These are phyloP conservation scores for Cairneyella variabilis DNA, from an alignment of 495 filamentous ascomycete species.

Conservation along the genomic window DNA sequence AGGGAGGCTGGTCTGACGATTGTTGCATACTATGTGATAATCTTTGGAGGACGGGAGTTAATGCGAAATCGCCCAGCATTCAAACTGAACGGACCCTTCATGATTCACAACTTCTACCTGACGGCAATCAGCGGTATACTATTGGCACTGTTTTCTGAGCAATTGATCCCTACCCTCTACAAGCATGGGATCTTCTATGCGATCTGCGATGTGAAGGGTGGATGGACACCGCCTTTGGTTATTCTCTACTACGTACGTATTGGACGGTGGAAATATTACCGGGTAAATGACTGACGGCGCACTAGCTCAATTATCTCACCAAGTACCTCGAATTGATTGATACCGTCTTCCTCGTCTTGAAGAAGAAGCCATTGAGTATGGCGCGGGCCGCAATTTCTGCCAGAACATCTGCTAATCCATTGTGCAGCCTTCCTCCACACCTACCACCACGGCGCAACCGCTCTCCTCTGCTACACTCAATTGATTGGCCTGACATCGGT, in stretches of 20 bases:
- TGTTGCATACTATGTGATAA: slow-evolving; percentile 67
- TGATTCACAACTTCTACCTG: slow-evolving; percentile 78
- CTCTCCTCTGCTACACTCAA: slow-evolving; percentile 82
- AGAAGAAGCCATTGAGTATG: slow-evolving; percentile 83
- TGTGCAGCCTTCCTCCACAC: slow-evolving; percentile 74
- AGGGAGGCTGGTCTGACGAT: slow-evolving; percentile 60
- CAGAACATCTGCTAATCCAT: slow-evolving; percentile 23
- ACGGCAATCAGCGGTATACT: slow-evolving; percentile 66
- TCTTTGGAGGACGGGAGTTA: slow-evolving; percentile 69
- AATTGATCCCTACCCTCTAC: slow-evolving; percentile 64
- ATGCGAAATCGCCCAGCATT: slow-evolving; percentile 68
- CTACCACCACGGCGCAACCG: slow-evolving; percentile 82
- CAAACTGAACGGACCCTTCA: slow-evolving; percentile 65
- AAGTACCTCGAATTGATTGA: slow-evolving; percentile 81
- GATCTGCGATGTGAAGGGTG: slow-evolving; percentile 66
- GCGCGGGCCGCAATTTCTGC: background rate
- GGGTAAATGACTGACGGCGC: slow-evolving; percentile 7
- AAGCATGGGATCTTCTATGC: slow-evolving; percentile 67
- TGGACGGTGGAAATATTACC: background rate
- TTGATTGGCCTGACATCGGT: slow-evolving; percentile 75
- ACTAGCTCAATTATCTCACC: slow-evolving; percentile 76
- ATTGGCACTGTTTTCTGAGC: slow-evolving; percentile 68
- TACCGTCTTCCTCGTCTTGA: slow-evolving; percentile 77
- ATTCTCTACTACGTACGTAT: slow-evolving; percentile 75
- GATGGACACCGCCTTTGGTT: slow-evolving; percentile 75